Conservation (phyloP, 148 eudicot species). For the Salicornia ramosissima region DNA sequence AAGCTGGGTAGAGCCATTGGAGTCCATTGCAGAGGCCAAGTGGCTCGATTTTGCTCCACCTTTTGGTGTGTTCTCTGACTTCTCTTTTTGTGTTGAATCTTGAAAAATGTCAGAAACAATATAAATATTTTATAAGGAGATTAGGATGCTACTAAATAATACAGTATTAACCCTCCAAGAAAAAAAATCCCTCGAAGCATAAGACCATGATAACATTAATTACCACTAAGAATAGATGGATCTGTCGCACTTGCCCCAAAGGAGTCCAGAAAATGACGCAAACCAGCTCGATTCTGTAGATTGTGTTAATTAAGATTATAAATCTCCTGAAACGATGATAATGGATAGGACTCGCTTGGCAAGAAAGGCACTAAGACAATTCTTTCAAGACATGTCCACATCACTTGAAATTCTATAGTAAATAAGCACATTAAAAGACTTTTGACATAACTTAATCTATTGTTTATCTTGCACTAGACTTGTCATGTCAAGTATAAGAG, state of each 20-base stretch:
- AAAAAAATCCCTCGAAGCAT: background rate
- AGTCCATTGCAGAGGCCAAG: conserved; percentile 53
- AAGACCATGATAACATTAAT: conserved; percentile 20
- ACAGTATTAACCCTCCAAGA: background rate
- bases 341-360: background rate
- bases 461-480: background rate
- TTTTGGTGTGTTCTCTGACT: conserved; percentile 52
- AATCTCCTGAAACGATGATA: background rate
- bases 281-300: conserved; percentile 95
- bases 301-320: conserved; percentile 1
- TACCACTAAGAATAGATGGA: conserved; percentile 40
- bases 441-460: background rate
- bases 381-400: background rate
- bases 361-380: background rate
- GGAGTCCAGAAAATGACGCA: conserved; percentile 94
- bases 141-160: background rate
- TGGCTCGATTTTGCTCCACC: conserved; percentile 52
- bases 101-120: conserved; percentile 36
- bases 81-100: conserved; percentile 58
- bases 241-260: conserved; percentile 84
- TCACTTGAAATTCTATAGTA: background rate
- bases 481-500: background rate
- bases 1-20: conserved; percentile 48
- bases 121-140: background rate
- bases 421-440: background rate